Evolutionary conservation across 2,329 filamentous ascomycete species (phyloP).

Genomic region (Pyrenophora tritici-repentis): DNA sequence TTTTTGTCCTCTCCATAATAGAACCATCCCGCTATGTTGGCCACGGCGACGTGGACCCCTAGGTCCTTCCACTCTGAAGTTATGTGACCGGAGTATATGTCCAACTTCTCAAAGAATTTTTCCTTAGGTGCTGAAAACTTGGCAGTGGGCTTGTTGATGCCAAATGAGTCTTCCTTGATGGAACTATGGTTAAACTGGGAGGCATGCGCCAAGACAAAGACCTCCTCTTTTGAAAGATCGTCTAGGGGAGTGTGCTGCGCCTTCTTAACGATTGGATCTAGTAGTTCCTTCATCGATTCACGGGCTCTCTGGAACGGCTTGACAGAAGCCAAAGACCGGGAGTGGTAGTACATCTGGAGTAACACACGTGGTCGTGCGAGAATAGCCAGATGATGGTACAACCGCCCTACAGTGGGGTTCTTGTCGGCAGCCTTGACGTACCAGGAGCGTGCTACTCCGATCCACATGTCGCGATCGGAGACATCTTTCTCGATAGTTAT

Average conservation of each 20-base stretch:
- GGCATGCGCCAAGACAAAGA: not conserved
- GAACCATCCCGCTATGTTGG: constrained; percentile 59
- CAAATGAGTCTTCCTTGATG: not conserved
- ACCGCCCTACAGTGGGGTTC: constrained; percentile 72
- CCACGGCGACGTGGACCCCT: constrained; percentile 64
- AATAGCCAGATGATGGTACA: constrained; percentile 89
- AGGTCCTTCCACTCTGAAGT: constrained; percentile 61
- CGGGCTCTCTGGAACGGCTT: constrained; percentile 70
- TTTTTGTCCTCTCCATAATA: constrained; percentile 58
- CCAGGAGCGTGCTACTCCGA: constrained; percentile 78
- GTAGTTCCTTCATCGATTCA: constrained; percentile 34
- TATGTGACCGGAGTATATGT: constrained; percentile 60
- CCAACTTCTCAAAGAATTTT: constrained; percentile 60
- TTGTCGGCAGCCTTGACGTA: constrained; percentile 78
- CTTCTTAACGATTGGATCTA: not conserved
- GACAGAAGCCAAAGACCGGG: constrained; percentile 70
- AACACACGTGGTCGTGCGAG: constrained; percentile 71
- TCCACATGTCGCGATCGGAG: constrained; percentile 79
- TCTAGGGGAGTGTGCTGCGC: not conserved
- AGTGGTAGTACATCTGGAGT: constrained; percentile 74
- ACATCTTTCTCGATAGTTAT: constrained; percentile 91
- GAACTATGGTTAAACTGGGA: not conserved
- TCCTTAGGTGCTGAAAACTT: constrained; percentile 25
- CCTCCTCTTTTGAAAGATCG: constrained; percentile 42
- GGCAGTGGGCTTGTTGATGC: not conserved